phyloP scores from a whole-genome alignment of 108 stramenopile species.

The Chaetoceros muelleri region DNA sequence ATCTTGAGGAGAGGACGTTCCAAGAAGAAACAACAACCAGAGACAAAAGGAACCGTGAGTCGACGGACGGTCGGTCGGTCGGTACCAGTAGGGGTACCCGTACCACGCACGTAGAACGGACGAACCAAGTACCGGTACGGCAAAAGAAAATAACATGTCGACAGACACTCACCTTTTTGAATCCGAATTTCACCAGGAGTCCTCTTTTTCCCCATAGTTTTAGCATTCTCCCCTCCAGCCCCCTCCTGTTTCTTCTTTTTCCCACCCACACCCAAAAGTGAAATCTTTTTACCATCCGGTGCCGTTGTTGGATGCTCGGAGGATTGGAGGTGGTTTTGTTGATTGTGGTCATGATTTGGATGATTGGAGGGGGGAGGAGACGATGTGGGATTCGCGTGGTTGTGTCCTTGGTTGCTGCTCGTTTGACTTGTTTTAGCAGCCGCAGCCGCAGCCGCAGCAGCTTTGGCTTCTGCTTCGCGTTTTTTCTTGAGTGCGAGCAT shows the following conservation, averaged over 20 bases:
- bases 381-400: too few relatives aligned
- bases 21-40: too few relatives aligned
- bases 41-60: too few relatives aligned
- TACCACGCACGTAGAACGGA: too few relatives aligned
- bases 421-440: constrained; percentile 21
- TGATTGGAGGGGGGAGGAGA: too few relatives aligned
- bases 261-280: constrained; percentile 71
- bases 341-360: too few relatives aligned
- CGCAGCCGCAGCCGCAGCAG: constrained; percentile 20
- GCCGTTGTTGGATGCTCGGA: constrained; percentile 1
- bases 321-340: constrained; percentile 10
- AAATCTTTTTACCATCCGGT: constrained; percentile 28
- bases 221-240: constrained; percentile 10
- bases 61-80: too few relatives aligned
- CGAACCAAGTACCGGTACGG: too few relatives aligned
- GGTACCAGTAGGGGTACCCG: too few relatives aligned
- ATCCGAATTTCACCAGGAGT: constrained; percentile 98
- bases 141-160: too few relatives aligned
- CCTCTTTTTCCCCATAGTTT: constrained; percentile 51
- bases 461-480: constrained; percentile 66
- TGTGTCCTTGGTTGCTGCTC: constrained; percentile 19
- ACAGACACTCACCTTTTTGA: constrained; percentile 85
- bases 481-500: constrained; percentile 89
- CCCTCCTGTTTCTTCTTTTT: constrained; percentile 69
- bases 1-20: too few relatives aligned